phyloP scores from a whole-genome alignment of 345 rosid species.

The Syzygium aqueum region DNA sequence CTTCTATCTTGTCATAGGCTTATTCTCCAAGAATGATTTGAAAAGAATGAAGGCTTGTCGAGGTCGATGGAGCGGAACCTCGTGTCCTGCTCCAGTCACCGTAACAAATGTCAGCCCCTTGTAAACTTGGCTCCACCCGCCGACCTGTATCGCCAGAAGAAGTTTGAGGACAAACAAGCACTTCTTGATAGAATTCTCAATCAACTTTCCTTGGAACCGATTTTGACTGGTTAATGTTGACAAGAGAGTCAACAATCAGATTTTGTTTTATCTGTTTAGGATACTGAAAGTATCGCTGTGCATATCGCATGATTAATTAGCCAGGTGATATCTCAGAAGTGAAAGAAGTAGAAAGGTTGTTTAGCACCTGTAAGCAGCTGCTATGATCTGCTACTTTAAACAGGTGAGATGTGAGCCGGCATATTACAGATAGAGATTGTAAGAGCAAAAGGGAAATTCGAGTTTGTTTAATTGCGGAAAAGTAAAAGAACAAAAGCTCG shows the following conservation, averaged over 20 bases:
- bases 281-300: not conserved
- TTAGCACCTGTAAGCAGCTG: not conserved
- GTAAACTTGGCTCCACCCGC: slow-evolving; percentile 96
- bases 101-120: slow-evolving; percentile 75
- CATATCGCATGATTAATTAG: not conserved
- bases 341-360: not conserved
- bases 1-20: slow-evolving; percentile 47
- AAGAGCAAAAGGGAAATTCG: not conserved
- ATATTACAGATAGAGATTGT: not conserved
- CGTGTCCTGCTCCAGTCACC: slow-evolving; percentile 89
- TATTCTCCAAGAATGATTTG: slow-evolving; percentile 70
- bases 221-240: not conserved
- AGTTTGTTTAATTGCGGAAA: not conserved
- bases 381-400: not conserved
- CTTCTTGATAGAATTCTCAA: not conserved
- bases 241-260: not conserved
- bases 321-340: not conserved
- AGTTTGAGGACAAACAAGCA: not conserved
- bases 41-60: slow-evolving; percentile 84
- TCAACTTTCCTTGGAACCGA: not conserved
- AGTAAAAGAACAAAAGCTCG: not conserved
- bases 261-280: not conserved
- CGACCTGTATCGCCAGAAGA: slow-evolving; percentile 41
- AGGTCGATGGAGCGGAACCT: slow-evolving; percentile 82
- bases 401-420: not conserved